Base-by-base conservation (phyloP, 805 yeast genomes). In the Cyberlindnera maclurae region DNA sequence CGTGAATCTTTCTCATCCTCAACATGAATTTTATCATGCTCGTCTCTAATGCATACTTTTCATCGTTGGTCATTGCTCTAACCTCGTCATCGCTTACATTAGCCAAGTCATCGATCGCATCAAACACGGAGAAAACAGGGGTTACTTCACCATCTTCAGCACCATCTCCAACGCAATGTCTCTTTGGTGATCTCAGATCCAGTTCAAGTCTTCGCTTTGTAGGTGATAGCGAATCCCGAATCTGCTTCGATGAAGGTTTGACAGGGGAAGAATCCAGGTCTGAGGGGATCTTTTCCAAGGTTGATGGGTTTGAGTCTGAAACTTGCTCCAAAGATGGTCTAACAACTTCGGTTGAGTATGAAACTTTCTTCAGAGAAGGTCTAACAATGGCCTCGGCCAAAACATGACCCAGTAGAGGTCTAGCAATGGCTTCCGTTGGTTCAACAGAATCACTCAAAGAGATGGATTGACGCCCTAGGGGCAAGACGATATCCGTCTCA, bases 1-100 rank as follows among this genome's bases (percentile, higher is more conserved):
- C 24, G 24, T 20, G 24, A 20, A 20, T 20, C 24, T 5, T 31
- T 15, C 49, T 43, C 49, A 45, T 38, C 40, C 28, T 42, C 34
- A 31, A 34, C 42, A 42, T 45, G 12, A 42, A 29, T 3, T 24
- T 27, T 6, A 45, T 20, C 18, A 45, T 6, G 17, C 26, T 35
- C 37, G 34, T 41, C 37, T 45, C 46, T n/a, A 45, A 26, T 13
- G 40, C 45, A 33, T 36, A 45, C 10, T 37, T 39, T 16, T 49
- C 43, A 4, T 38, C 29, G 18, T 34, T 31, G 12, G 13, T 29
- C 41, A 49, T 24, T 4, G 26, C 13, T 3, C 34, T 10, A 9
- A 49, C 12, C 4, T 27, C 15, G 10, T 41, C 39, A 22, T 42
- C 39, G 10, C 26, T 20, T 20, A 8, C 8, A 5, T 5, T 20